Evolutionary conservation across 495 filamentous ascomycete species (phyloP).

Genomic region (Halenospora varia): DNA sequence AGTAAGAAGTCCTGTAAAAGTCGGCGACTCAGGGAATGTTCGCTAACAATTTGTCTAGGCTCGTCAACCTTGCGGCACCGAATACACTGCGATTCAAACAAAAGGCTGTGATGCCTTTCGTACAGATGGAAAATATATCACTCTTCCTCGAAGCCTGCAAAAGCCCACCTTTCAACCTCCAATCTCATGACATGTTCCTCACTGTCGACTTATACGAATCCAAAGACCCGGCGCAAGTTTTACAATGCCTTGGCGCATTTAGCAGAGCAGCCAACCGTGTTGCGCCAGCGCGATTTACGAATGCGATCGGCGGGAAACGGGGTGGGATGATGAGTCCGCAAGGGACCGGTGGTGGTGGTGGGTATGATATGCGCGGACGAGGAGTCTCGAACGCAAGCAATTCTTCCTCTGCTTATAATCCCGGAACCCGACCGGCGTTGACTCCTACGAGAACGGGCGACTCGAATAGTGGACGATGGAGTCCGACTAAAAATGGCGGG

Average conservation of each 20-base stretch:
- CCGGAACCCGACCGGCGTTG: constrained; percentile 28
- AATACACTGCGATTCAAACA: constrained; percentile 20
- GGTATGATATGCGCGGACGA: constrained; percentile 44
- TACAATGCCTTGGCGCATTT: constrained; percentile 90
- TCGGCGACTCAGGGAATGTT: neutral
- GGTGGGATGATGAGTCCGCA: constrained; percentile 62
- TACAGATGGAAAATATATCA: constrained; percentile 99
- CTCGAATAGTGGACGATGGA: constrained; percentile 51
- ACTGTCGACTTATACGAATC: constrained; percentile 96
- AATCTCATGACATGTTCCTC: constrained; percentile 91
- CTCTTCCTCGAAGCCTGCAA: constrained; percentile 90
- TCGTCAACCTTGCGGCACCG: constrained; percentile 77
- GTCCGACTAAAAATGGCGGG: constrained; percentile 53
- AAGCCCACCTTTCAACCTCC: constrained; percentile 75
- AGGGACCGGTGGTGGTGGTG: constrained; percentile 44
- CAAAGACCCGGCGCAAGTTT: constrained; percentile 95
- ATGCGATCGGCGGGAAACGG: constrained; percentile 65
- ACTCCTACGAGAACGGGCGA: constrained; percentile 43
- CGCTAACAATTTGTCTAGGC: constrained; percentile 43
- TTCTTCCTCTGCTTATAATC: constrained; percentile 46
- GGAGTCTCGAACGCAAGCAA: constrained; percentile 68
- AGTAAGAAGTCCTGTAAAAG: constrained; percentile 46
- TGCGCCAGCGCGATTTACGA: constrained; percentile 68
- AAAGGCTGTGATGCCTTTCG: constrained; percentile 74
- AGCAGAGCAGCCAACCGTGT: constrained; percentile 79